Base-by-base conservation (phyloP, 805 yeast genomes). In the Maudiozyma saulgeensis region DNA sequence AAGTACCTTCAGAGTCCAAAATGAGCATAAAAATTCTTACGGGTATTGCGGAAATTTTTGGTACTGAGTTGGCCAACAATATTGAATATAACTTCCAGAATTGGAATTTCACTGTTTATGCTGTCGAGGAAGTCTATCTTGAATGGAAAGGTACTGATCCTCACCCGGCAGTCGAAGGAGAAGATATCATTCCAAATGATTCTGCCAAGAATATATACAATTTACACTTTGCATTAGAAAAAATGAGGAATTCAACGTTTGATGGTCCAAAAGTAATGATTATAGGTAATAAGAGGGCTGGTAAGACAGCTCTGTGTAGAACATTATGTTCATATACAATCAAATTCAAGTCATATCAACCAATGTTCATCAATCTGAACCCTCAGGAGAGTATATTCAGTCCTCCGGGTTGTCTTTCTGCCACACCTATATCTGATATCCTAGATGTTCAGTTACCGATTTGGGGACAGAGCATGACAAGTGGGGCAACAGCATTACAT, bases 41-140 rank as follows among this genome's bases (percentile, higher is more conserved):
- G 12, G 99, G 99, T 3, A 74, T 81, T 2, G 96, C 87, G 1
- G 99, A 93, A 68, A 77, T 89, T 9, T 87, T 84, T 66, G 99
- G 99, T 23, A 87, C 96, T 2, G 99, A 93, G 63, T 75, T 93
- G 23, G 86, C 96, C 2, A 71, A 75, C 41, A 87, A 84, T 50
- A 72, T 75, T 0, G 85, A 80, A 21, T 83, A 80, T 57, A 61
- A 67, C 3, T 81, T 86, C 58, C 65, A 68, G 25, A 82, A 81
- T 7, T 68, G 75, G 52, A 79, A 78, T 48, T 68, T 77, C 4
- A 77, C 82, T 13, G 58, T 85, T 1, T 79, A 69, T 52, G 75
- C 89, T 1, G 79, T 78, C 54, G 79, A 77, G 35, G 96, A 96
- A 4, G 80, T 87, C 57, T 70, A 65, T 37, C 48, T 90, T 6